Evolutionary conservation across 1,284 basidiomycete genomes (phyloP), one percentile per base, ranked within the genome.

Genomic region (Apiotrichum gamsii): DNA sequence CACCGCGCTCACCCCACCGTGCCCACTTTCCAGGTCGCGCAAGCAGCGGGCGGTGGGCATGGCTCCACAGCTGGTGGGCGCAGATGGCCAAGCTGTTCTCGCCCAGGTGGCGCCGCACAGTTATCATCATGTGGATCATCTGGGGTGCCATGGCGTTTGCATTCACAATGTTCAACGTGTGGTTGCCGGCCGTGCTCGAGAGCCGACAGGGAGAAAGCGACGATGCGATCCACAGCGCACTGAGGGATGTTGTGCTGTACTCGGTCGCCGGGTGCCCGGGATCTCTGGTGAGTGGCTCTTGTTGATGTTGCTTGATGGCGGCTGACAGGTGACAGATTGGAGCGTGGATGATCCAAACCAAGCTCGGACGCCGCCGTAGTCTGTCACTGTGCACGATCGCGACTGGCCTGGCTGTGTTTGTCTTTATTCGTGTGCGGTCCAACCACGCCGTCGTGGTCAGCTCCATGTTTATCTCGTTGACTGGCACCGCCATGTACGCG

Each of bases 121-220:
- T 91, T 19, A 39, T 90, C 41, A 74, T 95, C 41, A 83, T 94
- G 48, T 94, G 90, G 89, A 75, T 75, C 4, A 78, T 80, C 18
- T 96, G 91, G 91, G 82, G 79, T 47, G 73, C 79, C 1, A 86
- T 89, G 82, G 79, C 84, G 2, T 75, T 91, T 24, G 85, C 83
- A 2, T 91, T 83, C 64, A 96, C 89, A 8, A 94, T 94, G 83
- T 97, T 97, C 75, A 98, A 97, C 64, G 90, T 95, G 13, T 97
- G 85, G 70, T 78, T 96, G 18, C 94, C 94, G 0, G 90, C 90
- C 61, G 78, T 94, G 14, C 75, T 97, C 24, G 91, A 72, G 16
- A 62, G 61, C 25, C 62, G 64, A 1, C 64, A 62, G 11, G 64
- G 60, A 2, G 59, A 60, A 23, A 66, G 69, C 1, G 69, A 77